Conservation (phyloP, 805 yeast genomes). For the Sugiyamaella chiloensis region DNA sequence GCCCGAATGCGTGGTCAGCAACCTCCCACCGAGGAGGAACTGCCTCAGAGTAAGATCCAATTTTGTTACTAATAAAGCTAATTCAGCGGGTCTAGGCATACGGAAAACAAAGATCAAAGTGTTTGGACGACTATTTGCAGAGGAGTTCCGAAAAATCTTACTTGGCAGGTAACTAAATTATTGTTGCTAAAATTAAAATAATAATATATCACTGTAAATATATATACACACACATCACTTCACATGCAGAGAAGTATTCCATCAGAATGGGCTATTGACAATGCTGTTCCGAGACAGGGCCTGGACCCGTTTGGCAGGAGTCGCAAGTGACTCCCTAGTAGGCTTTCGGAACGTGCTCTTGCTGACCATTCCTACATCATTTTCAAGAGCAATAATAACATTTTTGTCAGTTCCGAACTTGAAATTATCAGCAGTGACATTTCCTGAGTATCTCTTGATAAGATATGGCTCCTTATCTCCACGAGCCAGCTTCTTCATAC, state of each 20-base stretch:
- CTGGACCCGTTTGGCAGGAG: slow-evolving; percentile 24
- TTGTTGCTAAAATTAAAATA: not conserved
- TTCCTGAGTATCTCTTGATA: slow-evolving; percentile 58
- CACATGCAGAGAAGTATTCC: not conserved
- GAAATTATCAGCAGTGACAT: slow-evolving; percentile 75
- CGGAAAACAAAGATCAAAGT: slow-evolving; percentile 18
- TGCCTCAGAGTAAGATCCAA: not conserved
- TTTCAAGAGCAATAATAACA: slow-evolving; percentile 68
- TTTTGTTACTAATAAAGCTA: not conserved
- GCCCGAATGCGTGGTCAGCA: slow-evolving; percentile 22
- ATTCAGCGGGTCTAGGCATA: slow-evolving; percentile 8
- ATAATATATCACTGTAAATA: not conserved
- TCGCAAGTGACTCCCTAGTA: slow-evolving; percentile 44
- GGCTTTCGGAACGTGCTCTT: slow-evolving; percentile 59
- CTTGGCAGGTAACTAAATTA: slow-evolving; percentile 4
- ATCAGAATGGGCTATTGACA: slow-evolving; percentile 31
- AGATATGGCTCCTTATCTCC: slow-evolving; percentile 56
- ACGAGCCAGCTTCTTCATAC: slow-evolving; percentile 54
- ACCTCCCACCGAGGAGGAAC: slow-evolving; percentile 17
- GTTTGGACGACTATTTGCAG: slow-evolving; percentile 20
- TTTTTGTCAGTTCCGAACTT: slow-evolving; percentile 67
- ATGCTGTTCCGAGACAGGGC: slow-evolving; percentile 24
- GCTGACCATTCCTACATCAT: slow-evolving; percentile 72
- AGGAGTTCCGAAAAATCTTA: slow-evolving; percentile 22
- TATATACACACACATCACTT: not conserved